Base-by-base conservation (phyloP, 2,329 filamentous ascomycete species). In the Diaporthe caulivora region DNA sequence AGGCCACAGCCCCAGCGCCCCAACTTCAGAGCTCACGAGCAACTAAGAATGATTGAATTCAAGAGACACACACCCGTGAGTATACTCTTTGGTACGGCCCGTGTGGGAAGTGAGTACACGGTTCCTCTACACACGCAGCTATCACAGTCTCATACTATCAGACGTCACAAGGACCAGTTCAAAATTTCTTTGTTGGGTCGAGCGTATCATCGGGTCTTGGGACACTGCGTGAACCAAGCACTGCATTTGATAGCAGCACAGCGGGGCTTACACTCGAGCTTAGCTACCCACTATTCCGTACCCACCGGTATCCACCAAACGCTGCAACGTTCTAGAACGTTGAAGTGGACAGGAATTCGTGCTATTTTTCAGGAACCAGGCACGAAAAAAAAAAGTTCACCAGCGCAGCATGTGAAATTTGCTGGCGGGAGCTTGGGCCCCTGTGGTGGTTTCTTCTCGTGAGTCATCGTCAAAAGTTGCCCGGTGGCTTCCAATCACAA, bases 251-350 rank as follows among this genome's bases (percentile, higher is more conserved):
- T 42, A 31, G 18, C 29, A 65, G 29, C 29, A 29, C 10, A n/a
- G 68, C 24, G 68, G 68, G 44, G 68, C 44, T 42, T 10, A 7
- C 9, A 42, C 55, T 29, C 31, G 55, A 60, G 42, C 47, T 65
- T 51, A 24, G 58, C 37, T 72, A 60, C 53, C 70, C 70, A 72
- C 70, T 53, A 40, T 62, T 37, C 47, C 31, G 49, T 72, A 57
- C 15, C 70, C 70, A 72, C 60, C 67, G 2, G 31, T 10, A 44
- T 29, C 42, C 70, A 68, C 65, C 8, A 31, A 37, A 21, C 57
- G 44, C 57, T 49, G 57, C 47, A 37, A 44, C 44, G 72, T 70
- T 70, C 72, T 70, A 73, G 65, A 73, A 65, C 72, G 42, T 18
- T 15, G 55, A 29, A 21, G n/a, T 47, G 42, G 62, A 55, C 40